Base-by-base conservation (phyloP, 164 flowering plant species). In the Nelumbo lutea region DNA sequence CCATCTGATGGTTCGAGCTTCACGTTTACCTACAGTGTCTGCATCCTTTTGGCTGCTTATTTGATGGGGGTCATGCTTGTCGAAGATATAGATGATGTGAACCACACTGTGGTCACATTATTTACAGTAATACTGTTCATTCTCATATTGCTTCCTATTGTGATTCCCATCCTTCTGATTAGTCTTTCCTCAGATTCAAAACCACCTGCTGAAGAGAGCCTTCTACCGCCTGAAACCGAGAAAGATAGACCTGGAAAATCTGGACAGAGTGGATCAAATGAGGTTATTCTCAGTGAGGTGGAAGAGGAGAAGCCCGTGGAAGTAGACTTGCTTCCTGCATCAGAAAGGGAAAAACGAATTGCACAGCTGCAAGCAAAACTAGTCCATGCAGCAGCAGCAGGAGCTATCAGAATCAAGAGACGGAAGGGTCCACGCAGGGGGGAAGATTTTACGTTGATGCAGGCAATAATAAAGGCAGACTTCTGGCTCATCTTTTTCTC, bases 351-450 rank as follows among this genome's bases (percentile, higher is more conserved):
- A 64, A 93, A 88, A 62, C 71, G 95, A 66, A 93, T 96, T 58
- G 90, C 90, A 3, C 96, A 90, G 42, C 67, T 96, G 72, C 99
- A 96, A 69, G 73, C 86, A 58, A 91, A 72, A 75, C 79, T 96
- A 62, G 82, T 85, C 74, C 97, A 87, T 61, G 98, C 99, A n/a
- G 99, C 99, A 70, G 99, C 99, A 9, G 97, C 83, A 75, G 99
- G 99, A 68, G 99, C 99, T 3, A 98, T 95, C 63, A 87, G 97
- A 74, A 80, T 95, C 48, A 95, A 90, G 79, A 85, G 96, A 74
- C 81, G 95, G 71, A 85, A 76, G 72, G 96, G 98, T 42, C 99
- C 99, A 9, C 97, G 65, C 62, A 80, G 98, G 80, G 99, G 99
- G 47, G 99, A 96, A 75, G 97, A 96, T 75, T 96, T 96, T 77